phyloP scores from a whole-genome alignment of 768 basidiomycete genomes.

The Tricholoma terreum region DNA sequence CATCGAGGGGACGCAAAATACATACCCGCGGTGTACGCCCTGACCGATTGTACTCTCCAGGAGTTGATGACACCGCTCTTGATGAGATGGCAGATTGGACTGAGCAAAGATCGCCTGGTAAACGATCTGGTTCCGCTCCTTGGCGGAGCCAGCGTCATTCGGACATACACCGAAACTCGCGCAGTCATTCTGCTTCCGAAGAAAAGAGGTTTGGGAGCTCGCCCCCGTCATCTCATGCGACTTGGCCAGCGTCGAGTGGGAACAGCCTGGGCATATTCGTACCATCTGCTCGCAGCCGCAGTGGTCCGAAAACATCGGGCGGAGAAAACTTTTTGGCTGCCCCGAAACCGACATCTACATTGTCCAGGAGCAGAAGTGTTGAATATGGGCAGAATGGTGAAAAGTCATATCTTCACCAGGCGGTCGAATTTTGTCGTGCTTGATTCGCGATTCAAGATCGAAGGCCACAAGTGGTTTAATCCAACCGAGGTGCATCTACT shows the following conservation, averaged over 20 bases:
- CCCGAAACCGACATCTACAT: slow-evolving; percentile 5
- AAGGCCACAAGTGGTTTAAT: background rate
- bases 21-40: slow-evolving; percentile 3
- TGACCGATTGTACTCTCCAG: slow-evolving; percentile 7
- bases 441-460: background rate
- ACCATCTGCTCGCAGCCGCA: background rate
- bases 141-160: background rate
- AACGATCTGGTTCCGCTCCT: background rate
- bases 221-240: background rate
- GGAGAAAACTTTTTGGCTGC: slow-evolving; percentile 6
- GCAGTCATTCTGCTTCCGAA: background rate
- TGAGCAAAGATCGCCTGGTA: background rate
- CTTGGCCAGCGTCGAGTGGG: background rate
- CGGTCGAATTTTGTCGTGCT: background rate
- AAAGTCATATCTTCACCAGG: background rate
- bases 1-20: slow-evolving; percentile 18
- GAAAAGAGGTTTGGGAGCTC: background rate
- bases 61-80: slow-evolving; percentile 13
- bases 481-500: background rate
- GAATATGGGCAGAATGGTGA: slow-evolving; percentile 2
- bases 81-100: slow-evolving; percentile 17
- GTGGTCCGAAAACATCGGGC: background rate
- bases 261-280: background rate
- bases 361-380: slow-evolving; percentile 20
- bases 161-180: background rate